Conservation (phyloP, 2,329 filamentous ascomycete genomes). For the Colletotrichum sp. region DNA sequence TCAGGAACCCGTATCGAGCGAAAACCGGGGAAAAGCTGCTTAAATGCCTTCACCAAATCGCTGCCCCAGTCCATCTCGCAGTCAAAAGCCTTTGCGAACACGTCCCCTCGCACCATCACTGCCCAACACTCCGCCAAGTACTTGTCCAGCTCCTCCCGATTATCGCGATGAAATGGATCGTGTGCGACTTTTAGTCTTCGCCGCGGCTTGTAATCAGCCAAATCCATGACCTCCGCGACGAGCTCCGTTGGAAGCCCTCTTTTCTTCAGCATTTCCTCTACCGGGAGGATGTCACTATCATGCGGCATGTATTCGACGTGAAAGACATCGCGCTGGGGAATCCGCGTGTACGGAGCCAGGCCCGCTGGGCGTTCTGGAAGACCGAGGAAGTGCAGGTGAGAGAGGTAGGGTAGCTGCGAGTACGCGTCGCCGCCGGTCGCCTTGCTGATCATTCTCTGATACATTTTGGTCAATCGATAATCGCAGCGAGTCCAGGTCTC, state of each 20-base stretch:
- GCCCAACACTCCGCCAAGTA: conserved; percentile 33
- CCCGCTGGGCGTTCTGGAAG: conserved; percentile 15
- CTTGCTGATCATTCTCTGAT: conserved; percentile 18
- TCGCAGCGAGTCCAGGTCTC: conserved; percentile 5
- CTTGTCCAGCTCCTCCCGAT: conserved; percentile 25
- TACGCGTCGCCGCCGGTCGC: background rate
- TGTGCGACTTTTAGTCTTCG: conserved; percentile 17
- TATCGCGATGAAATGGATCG: conserved; percentile 23
- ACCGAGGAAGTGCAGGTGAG: conserved; percentile 25
- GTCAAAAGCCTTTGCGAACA: background rate
- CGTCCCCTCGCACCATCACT: conserved; percentile 27
- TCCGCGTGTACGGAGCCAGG: background rate
- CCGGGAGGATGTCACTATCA: background rate
- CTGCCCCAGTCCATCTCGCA: background rate
- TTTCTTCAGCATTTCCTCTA: background rate
- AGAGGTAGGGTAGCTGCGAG: background rate
- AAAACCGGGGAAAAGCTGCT: background rate
- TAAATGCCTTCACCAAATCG: background rate
- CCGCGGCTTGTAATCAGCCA: conserved; percentile 11
- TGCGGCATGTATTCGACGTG: background rate
- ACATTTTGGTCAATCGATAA: conserved; percentile 22
- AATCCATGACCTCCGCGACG: conserved; percentile 12
- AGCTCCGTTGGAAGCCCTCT: conserved; percentile 23
- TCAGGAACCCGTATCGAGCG: background rate
- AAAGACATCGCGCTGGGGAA: background rate